These are phyloP conservation scores for Citrus unshiu DNA, from an alignment of 345 rosid species.

Conservation along the genomic window DNA sequence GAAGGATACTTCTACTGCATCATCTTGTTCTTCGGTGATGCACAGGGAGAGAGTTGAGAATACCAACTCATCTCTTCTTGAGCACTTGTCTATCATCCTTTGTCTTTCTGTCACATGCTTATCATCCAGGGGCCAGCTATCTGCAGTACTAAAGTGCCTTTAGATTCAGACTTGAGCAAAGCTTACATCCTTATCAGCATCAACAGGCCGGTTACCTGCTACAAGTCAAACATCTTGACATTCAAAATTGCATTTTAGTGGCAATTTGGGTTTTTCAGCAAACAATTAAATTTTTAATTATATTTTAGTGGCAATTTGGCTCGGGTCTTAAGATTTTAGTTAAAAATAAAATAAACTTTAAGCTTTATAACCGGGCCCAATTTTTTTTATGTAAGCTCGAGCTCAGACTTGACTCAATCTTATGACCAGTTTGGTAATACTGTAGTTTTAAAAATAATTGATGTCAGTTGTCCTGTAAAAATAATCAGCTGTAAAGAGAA, in stretches of 20 bases:
- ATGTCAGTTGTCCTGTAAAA: rapidly evolving
- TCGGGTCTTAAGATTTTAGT: too few species aligned
- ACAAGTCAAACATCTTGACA: background rate
- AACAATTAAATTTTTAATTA: too few species aligned
- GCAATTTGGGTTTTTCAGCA: too few species aligned
- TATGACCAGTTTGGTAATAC: rapidly evolving
- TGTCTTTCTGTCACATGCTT: constrained; percentile 4
- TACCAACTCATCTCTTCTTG: background rate
- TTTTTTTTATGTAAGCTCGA: too few species aligned
- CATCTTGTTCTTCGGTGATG: background rate
- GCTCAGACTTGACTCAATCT: too few species aligned
- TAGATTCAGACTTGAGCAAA: background rate
- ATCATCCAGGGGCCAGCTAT: constrained; percentile 7
- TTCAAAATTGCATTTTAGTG: background rate
- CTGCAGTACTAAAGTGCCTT: constrained; percentile 5
- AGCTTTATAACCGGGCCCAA: too few species aligned
- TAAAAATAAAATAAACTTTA: too few species aligned
- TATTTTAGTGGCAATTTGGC: too few species aligned
- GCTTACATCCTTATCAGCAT: background rate
- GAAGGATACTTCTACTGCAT: background rate
- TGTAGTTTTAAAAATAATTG: too few species aligned
- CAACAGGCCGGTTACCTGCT: background rate
- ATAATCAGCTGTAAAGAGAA: too few species aligned
- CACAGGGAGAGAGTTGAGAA: background rate
- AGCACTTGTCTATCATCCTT: background rate